Evolutionary conservation across 2,329 filamentous ascomycete species (phyloP).

Genomic region (Fusarium sterilihyphosum): DNA sequence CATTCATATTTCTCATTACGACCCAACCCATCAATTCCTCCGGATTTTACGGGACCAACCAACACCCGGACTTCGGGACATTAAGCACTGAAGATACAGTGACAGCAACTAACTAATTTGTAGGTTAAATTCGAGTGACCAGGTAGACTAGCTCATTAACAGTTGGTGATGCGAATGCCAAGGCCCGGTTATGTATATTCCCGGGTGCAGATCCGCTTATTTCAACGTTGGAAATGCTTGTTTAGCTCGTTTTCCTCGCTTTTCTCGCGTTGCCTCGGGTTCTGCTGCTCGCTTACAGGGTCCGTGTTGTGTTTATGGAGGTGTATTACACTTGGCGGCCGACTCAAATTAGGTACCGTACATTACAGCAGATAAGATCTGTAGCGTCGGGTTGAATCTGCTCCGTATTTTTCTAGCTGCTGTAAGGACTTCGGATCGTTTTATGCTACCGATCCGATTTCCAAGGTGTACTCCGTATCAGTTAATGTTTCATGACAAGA

Average conservation of each 20-base stretch:
- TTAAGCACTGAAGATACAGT: background rate
- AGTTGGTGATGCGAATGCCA: background rate
- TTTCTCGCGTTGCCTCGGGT: constrained; percentile 16
- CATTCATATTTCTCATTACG: background rate
- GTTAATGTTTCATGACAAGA: background rate
- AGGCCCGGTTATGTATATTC: constrained; percentile 16
- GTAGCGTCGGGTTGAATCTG: constrained; percentile 10
- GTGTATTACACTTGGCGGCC: constrained; percentile 26
- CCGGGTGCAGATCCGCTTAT: constrained; percentile 24
- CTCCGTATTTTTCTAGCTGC: constrained; percentile 11
- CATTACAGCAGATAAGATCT: background rate
- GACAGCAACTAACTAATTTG: background rate
- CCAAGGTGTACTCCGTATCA: background rate
- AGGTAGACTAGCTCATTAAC: background rate
- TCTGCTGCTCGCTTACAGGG: background rate
- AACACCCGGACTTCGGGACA: background rate
- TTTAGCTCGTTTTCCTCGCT: constrained; percentile 15
- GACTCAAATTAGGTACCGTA: too few species aligned
- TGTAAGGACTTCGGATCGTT: constrained; percentile 22
- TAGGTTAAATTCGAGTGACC: constrained; percentile 15
- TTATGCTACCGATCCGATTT: constrained; percentile 20
- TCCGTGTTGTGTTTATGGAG: background rate
- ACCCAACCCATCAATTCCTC: background rate
- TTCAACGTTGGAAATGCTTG: constrained; percentile 4
- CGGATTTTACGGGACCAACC: background rate